Evolutionary conservation across 2,329 filamentous ascomycete species (phyloP), one percentile per base, ranked within the genome.

Genomic region (Aspergillus japonicus): DNA sequence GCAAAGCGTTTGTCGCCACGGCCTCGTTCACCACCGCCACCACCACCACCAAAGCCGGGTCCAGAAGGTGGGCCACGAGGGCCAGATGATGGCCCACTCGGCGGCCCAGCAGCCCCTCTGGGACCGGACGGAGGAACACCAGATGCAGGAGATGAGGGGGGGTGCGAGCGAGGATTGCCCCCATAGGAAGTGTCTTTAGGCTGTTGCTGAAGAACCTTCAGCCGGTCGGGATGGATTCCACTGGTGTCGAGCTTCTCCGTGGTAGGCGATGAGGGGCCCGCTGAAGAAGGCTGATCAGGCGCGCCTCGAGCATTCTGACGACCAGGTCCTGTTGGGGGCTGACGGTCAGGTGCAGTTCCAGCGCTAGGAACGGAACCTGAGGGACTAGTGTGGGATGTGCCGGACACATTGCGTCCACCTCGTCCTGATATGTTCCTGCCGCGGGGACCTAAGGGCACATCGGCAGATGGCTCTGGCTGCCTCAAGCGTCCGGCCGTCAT

Each of bases 391-490:
- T 58, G 61, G 3, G 50, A 39, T 58, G 74, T 65, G 11, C 72
- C 70, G 21, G 77, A 71, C 51, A 74, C 72, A 61, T 74, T 77
- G 44, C 80, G 75, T n/a, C 73, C 73, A 60, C 71, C 70, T 48
- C 77, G 71, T 11, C 70, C 71, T 56, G 69, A 62, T n/a, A 69
- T 64, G 57, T 73, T 76, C 60, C 74, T 78, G 35, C 76, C 76
- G 59, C 82, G 77, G 54, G 85, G 85, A 1, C 84, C 85, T 44
- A 82, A 83, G 24, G 85, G 84, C 53, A 76, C 80, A 21, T 86
- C 77, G 24, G 68, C 58, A 54, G 68, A 59, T 12, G 72, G 62
- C 12, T 77, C 75, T 16, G 73, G 71, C 64, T 74, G 74, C n/a
- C 76, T 71, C 21, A 82, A 70, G 53, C 82, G 77, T 31, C 81